A percentile compares a stretch with the other conserved stretches of the same genome.
These are phyloP conservation scores for Penicillium sp. DNA, from an alignment of 2,329 filamentous ascomycete genomes.

Conservation along the genomic window DNA sequence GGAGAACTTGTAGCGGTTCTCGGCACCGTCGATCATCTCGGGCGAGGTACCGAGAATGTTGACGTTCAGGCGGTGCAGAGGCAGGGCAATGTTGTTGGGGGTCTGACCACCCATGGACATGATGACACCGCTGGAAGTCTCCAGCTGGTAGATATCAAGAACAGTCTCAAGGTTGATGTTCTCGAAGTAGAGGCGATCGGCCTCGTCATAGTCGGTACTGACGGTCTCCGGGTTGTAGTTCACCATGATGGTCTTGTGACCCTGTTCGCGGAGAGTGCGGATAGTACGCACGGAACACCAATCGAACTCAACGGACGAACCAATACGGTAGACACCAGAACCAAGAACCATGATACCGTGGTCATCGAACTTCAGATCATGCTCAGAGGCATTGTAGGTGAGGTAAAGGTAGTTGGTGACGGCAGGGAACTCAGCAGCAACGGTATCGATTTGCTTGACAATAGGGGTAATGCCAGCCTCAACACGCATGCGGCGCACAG, in stretches of 20 bases:
- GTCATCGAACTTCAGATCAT: constrained; percentile 82
- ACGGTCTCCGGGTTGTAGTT: constrained; percentile 93
- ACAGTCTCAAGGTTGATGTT: constrained; percentile 90
- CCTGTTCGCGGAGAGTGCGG: constrained; percentile 78
- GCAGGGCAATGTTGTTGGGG: constrained; percentile 94
- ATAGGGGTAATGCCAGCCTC: constrained; percentile 83
- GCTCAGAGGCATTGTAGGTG: constrained; percentile 88
- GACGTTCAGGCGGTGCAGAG: constrained; percentile 83
- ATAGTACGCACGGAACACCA: constrained; percentile 98
- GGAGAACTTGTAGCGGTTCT: constrained; percentile 98
- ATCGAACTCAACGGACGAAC: constrained; percentile 97
- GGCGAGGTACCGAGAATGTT: constrained; percentile 94
- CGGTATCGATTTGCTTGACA: constrained; percentile 98
- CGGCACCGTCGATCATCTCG: constrained; percentile 97
- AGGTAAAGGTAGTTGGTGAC: constrained; percentile 95
- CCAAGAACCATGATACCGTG: constrained; percentile 95
- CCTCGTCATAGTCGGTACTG: constrained; percentile 88
- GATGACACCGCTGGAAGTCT: constrained; percentile 79
- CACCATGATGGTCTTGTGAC: constrained; percentile 94
- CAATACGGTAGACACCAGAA: constrained; percentile 94
- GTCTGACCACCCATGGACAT: constrained; percentile 97
- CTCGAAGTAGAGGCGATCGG: constrained; percentile 93
- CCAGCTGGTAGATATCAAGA: constrained; percentile 89
- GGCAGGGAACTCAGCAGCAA: constrained; percentile 93
- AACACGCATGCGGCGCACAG: constrained; percentile 78